These are phyloP conservation scores for Spergularia marina DNA, from an alignment of 148 eudicot species.

Conservation along the genomic window DNA sequence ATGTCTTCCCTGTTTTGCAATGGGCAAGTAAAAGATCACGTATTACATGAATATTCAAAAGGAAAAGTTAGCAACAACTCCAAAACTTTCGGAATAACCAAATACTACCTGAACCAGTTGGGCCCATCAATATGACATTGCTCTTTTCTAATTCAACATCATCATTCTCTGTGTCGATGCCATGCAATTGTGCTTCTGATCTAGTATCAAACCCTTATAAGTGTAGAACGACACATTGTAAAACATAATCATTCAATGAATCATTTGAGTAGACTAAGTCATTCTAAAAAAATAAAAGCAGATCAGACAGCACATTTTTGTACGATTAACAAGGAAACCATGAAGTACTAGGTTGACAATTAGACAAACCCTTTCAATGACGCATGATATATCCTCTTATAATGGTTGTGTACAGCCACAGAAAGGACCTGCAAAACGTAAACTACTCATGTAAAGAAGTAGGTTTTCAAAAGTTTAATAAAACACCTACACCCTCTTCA, in stretches of 20 bases:
- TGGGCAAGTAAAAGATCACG: slow-evolving; percentile 9
- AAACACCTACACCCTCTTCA: not conserved
- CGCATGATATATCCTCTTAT: slow-evolving; percentile 73
- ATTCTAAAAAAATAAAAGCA: not conserved
- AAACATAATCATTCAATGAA: slow-evolving; percentile 12
- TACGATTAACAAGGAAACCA: not conserved
- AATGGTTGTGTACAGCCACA: slow-evolving; percentile 90
- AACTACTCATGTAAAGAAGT: not conserved
- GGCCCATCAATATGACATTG: slow-evolving; percentile 89
- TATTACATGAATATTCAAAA: not conserved
- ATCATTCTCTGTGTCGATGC: slow-evolving; percentile 40
- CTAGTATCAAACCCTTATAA: slow-evolving; percentile 40
- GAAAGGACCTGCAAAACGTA: slow-evolving; percentile 66
- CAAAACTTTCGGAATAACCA: not conserved
- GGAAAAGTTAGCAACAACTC: not conserved
- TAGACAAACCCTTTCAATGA: slow-evolving; percentile 62
- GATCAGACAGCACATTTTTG: not conserved
- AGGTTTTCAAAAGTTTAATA: not conserved
- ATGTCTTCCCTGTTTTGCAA: slow-evolving; percentile 73
- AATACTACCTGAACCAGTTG: slow-evolving; percentile 83
- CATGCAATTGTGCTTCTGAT: slow-evolving; percentile 56
- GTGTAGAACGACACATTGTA: slow-evolving; percentile 8
- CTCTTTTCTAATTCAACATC: slow-evolving; percentile 89
- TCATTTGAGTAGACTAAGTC: not conserved
- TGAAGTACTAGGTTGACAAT: slow-evolving; percentile 3